Evolutionary conservation across 768 basidiomycete genomes (phyloP), one percentile per base, ranked within the genome.

Genomic region (Hygrocybe punicea): DNA sequence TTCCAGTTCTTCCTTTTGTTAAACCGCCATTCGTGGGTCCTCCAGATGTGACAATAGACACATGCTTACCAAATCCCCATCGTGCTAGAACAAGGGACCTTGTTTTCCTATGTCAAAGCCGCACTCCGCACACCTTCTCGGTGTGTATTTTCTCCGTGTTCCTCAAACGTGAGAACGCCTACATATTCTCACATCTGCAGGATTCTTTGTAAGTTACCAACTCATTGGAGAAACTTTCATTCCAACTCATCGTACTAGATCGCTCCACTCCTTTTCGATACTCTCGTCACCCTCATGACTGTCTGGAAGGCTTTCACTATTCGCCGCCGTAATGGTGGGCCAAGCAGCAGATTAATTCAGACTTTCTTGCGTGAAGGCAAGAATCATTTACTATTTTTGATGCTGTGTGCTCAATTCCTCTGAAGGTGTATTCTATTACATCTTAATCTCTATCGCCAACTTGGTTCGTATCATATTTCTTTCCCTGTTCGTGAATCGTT

Each of bases 401-500:
- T 21, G 37, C 29, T 4, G 36, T 40, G 23, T 10, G 52, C 29
- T 40, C 24, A 24, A 62, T 17, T 13, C 39, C 53, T 47, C 55
- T 19, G 4, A 63, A 86, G 87, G 89, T 59, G 84, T 91, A 59
- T 91, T 91, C 69, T 92, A 91, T 65, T 92, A 90, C 66, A 79
- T 92, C 58, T 71, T 92, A 61, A 91, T 92, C 67, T 91, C 89
- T n/a, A 83, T 91, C 51, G 89, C 89, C 48, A 92, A 92, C 73
- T 73, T 92, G 76, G 79, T 79, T 47, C 56, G 74, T 60, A n/a
- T n/a, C n/a, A n/a, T 25, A 24, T 24, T 49, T 37, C 39, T 23
- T 45, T 9, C 19, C 21, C 10, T 25, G 24, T 54, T 46, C 16
- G 24, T 25, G 14, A 21, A 9, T 21, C 35, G 16, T n/a, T 54